These are phyloP conservation scores for Diphasiastrum complanatum DNA, from an alignment of 83 land plant genomes.

Conservation along the genomic window DNA sequence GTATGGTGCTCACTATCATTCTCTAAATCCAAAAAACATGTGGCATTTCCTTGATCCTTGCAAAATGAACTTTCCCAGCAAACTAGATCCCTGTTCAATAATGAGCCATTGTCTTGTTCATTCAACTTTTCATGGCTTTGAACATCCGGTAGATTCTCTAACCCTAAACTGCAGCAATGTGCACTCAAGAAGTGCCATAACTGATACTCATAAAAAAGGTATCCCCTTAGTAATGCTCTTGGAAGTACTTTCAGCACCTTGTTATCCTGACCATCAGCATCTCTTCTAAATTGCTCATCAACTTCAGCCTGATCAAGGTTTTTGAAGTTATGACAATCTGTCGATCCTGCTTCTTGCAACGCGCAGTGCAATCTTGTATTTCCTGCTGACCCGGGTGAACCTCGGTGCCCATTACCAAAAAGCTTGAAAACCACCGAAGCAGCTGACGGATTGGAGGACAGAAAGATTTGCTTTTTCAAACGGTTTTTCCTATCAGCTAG, in stretches of 20 bases:
- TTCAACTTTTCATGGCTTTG: too few relatives aligned
- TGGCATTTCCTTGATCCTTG: too few relatives aligned
- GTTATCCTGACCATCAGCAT: not conserved
- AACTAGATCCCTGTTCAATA: too few relatives aligned
- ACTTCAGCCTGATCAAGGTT: not conserved
- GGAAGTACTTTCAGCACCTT: slow-evolving; percentile 19
- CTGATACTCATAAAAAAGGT: slow-evolving; percentile 34
- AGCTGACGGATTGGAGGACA: slow-evolving; percentile 28
- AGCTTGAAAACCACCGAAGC: slow-evolving; percentile 15
- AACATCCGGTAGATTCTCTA: too few relatives aligned
- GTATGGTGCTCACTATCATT: too few relatives aligned
- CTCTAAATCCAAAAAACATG: too few relatives aligned
- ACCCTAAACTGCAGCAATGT: not conserved
- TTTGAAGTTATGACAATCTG: not conserved
- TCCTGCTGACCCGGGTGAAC: slow-evolving; percentile 4
- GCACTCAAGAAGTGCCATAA: slow-evolving; percentile 20
- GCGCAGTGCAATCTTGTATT: too few relatives aligned
- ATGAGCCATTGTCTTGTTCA: too few relatives aligned
- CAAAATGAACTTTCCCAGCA: too few relatives aligned
- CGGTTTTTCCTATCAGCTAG: slow-evolving; percentile 31
- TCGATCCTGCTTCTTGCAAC: not conserved
- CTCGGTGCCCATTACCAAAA: slow-evolving; percentile 14
- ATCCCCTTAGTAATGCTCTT: slow-evolving; percentile 32
- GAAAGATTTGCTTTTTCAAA: slow-evolving; percentile 30
- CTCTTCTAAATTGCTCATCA: not conserved